phyloP scores from a whole-genome alignment of 225 moss, liverwort and hornwort species.

The Pseudoscleropodium purum region DNA sequence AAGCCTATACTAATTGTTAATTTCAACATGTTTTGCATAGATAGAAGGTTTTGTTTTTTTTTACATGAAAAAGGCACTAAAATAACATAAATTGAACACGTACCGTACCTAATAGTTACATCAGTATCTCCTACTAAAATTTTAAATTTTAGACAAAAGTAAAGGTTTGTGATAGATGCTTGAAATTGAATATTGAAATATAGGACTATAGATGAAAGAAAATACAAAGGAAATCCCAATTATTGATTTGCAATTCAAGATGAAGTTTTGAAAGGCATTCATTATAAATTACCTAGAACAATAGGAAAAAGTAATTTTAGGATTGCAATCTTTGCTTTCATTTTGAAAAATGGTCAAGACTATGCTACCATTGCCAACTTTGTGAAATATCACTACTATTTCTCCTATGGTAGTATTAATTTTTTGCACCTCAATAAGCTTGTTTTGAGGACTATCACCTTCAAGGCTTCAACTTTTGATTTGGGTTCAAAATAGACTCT shows the following conservation, averaged over 20 bases:
- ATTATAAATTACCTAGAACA: background rate
- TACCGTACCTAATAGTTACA: fast-evolving
- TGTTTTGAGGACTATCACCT: background rate
- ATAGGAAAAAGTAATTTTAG: background rate
- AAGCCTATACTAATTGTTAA: no score
- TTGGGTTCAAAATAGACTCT: background rate
- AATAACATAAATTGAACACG: background rate
- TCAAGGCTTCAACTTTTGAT: background rate
- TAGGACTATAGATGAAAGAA: background rate
- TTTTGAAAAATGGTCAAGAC: background rate
- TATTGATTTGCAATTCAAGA: background rate
- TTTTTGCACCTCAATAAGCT: background rate
- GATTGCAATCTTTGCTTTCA: background rate
- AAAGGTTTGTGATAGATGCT: background rate
- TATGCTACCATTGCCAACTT: background rate
- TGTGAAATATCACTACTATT: background rate
- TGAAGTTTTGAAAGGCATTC: background rate
- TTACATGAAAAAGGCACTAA: background rate
- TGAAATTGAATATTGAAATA: background rate
- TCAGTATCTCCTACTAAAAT: fast-evolving
- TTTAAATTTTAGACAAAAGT: background rate
- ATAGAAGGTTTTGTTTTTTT: background rate
- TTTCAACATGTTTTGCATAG: background rate
- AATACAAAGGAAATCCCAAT: background rate
- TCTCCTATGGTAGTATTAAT: background rate